phyloP scores from a whole-genome alignment of 192 early-diverging fungal genomes.

The Backusella tuberculispora region DNA sequence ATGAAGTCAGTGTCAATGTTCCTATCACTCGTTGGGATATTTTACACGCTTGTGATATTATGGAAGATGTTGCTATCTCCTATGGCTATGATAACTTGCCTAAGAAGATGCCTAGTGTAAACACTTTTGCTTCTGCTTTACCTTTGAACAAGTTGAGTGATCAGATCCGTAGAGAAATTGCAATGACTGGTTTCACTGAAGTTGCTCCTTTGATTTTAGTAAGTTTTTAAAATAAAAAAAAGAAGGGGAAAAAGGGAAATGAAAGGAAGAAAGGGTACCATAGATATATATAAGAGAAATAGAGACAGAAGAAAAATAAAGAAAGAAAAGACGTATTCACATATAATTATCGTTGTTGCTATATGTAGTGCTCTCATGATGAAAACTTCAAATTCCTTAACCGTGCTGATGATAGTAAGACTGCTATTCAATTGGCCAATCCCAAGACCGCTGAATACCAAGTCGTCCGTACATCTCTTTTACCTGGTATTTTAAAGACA shows the following conservation, averaged over 20 bases:
- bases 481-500: slow-evolving; percentile 95
- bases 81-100: slow-evolving; percentile 96
- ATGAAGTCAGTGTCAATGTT: slow-evolving; percentile 73
- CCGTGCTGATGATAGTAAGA: slow-evolving; percentile 73
- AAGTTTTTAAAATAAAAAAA: slow-evolving; percentile 26
- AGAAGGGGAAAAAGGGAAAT: background rate
- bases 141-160: slow-evolving; percentile 95
- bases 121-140: slow-evolving; percentile 86
- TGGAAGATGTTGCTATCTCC: slow-evolving; percentile 97
- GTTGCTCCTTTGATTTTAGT: slow-evolving; percentile 92
- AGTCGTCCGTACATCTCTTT: slow-evolving; percentile 89
- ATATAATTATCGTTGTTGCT: slow-evolving; percentile 11
- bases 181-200: slow-evolving; percentile 92
- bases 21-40: slow-evolving; percentile 94
- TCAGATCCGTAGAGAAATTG: slow-evolving; percentile 80
- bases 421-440: slow-evolving; percentile 88
- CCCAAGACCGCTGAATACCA: slow-evolving; percentile 92
- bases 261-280: too few species aligned
- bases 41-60: slow-evolving; percentile 95
- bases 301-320: too few species aligned
- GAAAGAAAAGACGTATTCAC: background rate
- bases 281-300: too few species aligned
- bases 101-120: slow-evolving; percentile 75
- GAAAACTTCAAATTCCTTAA: slow-evolving; percentile 94
- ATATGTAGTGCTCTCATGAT: slow-evolving; percentile 88